These are phyloP conservation scores for Phenoliferia sp. DNA, from an alignment of 1,284 basidiomycete genomes.

Conservation along the genomic window DNA sequence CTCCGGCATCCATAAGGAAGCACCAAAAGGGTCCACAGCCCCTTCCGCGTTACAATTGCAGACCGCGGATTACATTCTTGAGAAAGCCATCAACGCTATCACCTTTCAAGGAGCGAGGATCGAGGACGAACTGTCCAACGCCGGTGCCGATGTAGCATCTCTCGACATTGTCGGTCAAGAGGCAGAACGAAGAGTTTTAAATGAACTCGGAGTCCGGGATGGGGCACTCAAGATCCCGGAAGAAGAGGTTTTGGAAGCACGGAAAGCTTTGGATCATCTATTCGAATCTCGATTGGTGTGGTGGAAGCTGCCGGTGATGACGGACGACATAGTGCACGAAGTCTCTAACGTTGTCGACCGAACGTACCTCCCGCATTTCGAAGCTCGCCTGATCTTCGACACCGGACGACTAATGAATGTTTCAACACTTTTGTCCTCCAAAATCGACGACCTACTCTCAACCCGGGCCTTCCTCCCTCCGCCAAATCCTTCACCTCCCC, in stretches of 20 bases:
- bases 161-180: conserved; percentile 11
- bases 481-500: background rate
- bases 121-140: conserved; percentile 9
- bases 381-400: conserved; percentile 13
- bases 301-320: conserved; percentile 23
- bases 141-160: conserved; percentile 10
- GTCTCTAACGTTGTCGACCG: conserved; percentile 9
- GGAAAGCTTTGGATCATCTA: conserved; percentile 7
- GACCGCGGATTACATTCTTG: conserved; percentile 18
- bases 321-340: conserved; percentile 29
- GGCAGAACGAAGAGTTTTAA: background rate
- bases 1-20: background rate
- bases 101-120: conserved; percentile 18
- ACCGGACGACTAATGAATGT: conserved; percentile 7
- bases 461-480: conserved; percentile 1
- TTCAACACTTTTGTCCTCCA: background rate
- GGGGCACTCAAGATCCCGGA: conserved; percentile 14
- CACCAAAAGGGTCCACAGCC: background rate
- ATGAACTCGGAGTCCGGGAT: conserved; percentile 9
- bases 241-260: conserved; percentile 5
- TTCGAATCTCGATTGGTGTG: conserved; percentile 18
- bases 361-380: conserved; percentile 18
- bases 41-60: conserved; percentile 5
- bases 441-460: conserved; percentile 5
- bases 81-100: conserved; percentile 8